Base-by-base conservation (phyloP, 495 filamentous ascomycete species). In the Penicillium waksmanii region DNA sequence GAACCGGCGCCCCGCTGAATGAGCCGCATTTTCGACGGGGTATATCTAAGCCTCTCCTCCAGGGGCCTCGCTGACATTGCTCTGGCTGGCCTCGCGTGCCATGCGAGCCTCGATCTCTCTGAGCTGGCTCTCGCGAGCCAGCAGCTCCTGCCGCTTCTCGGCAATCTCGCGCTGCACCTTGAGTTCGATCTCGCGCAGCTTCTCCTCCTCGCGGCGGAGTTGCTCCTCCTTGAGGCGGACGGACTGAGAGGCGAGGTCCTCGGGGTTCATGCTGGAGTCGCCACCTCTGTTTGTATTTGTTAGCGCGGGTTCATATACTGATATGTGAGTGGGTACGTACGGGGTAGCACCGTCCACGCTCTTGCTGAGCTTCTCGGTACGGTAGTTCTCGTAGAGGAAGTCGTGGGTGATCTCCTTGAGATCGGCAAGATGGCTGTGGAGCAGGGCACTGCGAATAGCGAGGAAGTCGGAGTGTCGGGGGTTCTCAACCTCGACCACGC, bases 151-250 rank as follows among this genome's bases (percentile, higher is more conserved):
- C 80, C 95, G 88, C 86, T 98, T 98, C 83, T 98, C 95, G 77
- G 96, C 96, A 80, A 98, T 98, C 80, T 98, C 95, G 67, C 94
- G 90, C 82, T 98, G 94, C 55, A 98, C 96, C 87, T 98, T 98
- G 80, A 96, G 79, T 72, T 98, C 95, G 72, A 98, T 98, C 81
- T 98, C 95, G 67, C 96, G 88, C 48, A 98, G 89, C 84, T 98
- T 98, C 88, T 98, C 96, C 80, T 98, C 95, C 80, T 98, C 95
- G 65, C 95, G 92, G 63, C 93, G 90, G 55, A 98, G 90, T 76
- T 98, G 95, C 79, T 98, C 95, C 76, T 98, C 95, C 90, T 98
- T 98, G 52, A 98, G 86, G 62, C 95, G 91, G 55, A 98, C 94
- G 42, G 93, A 97, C 77, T 98, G 95, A 51, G 90, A 92, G 44